These are phyloP conservation scores for Senna tora DNA, from an alignment of 306 rosid genomes.

Conservation along the genomic window DNA sequence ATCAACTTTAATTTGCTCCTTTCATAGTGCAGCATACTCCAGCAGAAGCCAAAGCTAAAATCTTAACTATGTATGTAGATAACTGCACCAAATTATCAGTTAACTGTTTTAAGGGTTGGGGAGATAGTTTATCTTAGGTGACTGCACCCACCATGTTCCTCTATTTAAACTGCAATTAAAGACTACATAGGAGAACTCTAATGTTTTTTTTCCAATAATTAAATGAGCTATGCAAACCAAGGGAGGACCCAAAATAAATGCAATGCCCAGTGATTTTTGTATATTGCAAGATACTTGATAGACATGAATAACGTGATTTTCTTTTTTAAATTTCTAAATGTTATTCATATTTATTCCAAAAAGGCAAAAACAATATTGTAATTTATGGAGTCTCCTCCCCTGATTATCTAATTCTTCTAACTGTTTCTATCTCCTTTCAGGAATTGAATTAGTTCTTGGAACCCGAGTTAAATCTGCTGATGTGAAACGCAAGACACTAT, in stretches of 20 bases:
- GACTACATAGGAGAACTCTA: slow-evolving; percentile 10
- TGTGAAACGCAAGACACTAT: slow-evolving; percentile 82
- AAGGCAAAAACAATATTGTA: slow-evolving; percentile 9
- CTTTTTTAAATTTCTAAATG: slow-evolving; percentile 19
- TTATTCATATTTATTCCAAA: background rate
- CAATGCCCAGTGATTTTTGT: slow-evolving; percentile 2
- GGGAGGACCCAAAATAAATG: slow-evolving; percentile 10
- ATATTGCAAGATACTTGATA: slow-evolving; percentile 3
- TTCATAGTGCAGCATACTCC: background rate
- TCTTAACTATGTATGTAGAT: background rate
- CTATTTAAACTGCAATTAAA: slow-evolving; percentile 3
- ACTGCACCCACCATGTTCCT: slow-evolving; percentile 3
- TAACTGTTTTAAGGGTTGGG: background rate
- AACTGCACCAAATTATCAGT: background rate
- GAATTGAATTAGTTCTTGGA: slow-evolving; percentile 95
- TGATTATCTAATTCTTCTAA: slow-evolving; percentile 31
- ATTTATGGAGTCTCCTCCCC: slow-evolving; percentile 21
- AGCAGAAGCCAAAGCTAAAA: slow-evolving; percentile 1
- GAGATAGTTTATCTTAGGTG: slow-evolving; percentile 11
- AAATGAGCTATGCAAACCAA: background rate
- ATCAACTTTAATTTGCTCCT: background rate
- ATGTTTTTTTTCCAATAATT: slow-evolving; percentile 21
- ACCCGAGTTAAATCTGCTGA: slow-evolving; percentile 92
- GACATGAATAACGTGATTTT: slow-evolving; percentile 4
- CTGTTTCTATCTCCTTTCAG: slow-evolving; percentile 45